phyloP scores from a whole-genome alignment of 192 early-diverging fungal species.

The Gonapodya sp. region DNA sequence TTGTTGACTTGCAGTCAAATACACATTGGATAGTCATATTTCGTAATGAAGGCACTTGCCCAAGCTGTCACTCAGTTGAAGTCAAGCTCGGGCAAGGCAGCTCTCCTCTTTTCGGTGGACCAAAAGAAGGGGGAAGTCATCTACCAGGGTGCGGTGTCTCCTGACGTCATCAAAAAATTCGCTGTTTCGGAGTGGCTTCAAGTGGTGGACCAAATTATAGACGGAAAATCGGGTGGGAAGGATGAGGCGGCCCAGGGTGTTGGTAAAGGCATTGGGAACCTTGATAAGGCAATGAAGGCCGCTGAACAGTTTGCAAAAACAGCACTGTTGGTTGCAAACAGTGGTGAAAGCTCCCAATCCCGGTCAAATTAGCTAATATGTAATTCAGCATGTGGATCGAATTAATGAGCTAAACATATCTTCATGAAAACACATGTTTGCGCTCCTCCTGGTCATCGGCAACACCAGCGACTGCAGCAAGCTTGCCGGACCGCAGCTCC shows the following conservation, averaged over 20 bases:
- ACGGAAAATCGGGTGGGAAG: conserved; percentile 91
- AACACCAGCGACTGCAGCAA: neutral
- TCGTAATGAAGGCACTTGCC: conserved; percentile 52
- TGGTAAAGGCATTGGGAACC: conserved; percentile 51
- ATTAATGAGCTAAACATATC: neutral
- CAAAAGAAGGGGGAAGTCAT: conserved; percentile 14
- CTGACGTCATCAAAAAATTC: conserved; percentile 55
- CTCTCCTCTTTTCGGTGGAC: conserved; percentile 74
- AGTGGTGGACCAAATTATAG: conserved; percentile 69
- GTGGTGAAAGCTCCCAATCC: neutral
- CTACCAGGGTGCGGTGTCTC: neutral
- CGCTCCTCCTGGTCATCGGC: neutral
- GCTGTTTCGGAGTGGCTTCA: conserved; percentile 88
- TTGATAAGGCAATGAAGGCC: conserved; percentile 64
- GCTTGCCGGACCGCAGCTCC: neutral
- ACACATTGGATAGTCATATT: neutral
- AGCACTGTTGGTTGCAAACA: conserved; percentile 31
- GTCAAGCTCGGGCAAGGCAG: conserved; percentile 71
- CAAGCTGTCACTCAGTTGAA: conserved; percentile 74
- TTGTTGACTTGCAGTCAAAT: conserved; percentile 6
- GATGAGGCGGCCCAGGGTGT: conserved; percentile 88
- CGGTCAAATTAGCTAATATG: neutral
- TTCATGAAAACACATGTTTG: neutral
- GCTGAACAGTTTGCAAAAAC: conserved; percentile 67
- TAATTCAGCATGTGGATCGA: neutral